Percentiles rank a stretch among this genome's conserved stretches.
phyloP scores from a whole-genome alignment of 306 rosid species.

The Castanospermum australe region DNA sequence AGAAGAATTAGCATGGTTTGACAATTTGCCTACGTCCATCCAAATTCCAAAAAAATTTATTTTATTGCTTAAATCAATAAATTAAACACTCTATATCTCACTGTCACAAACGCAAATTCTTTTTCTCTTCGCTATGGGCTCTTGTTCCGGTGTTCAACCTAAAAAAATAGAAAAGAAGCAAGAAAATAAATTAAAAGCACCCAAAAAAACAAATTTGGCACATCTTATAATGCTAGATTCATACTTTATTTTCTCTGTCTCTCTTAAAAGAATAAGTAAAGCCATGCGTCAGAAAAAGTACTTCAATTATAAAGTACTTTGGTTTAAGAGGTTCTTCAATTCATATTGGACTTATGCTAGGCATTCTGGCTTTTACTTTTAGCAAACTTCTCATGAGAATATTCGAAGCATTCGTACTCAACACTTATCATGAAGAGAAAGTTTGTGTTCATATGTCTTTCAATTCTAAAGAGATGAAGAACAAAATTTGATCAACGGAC shows the following conservation, averaged over 20 bases:
- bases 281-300: not conserved
- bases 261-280: not conserved
- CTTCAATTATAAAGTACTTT: not conserved
- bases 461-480: not conserved
- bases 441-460: not conserved
- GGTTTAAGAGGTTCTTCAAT: not conserved
- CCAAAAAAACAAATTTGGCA: too few relatives aligned
- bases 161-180: too few relatives aligned
- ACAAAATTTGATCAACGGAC: not conserved
- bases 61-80: too few relatives aligned
- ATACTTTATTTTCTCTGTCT: not conserved
- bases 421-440: not conserved
- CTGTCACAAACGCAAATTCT: too few relatives aligned
- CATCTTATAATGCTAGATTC: not conserved
- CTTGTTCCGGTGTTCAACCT: too few relatives aligned
- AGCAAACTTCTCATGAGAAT: not conserved
- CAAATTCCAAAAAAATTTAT: too few relatives aligned
- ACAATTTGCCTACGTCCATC: too few relatives aligned
- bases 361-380: not conserved
- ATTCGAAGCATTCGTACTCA: not conserved
- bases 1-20: too few relatives aligned
- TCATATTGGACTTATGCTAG: not conserved
- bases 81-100: too few relatives aligned
- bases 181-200: too few relatives aligned
- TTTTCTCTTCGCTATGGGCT: too few relatives aligned